Evolutionary conservation across 1,139 yeast species (phyloP).

Genomic region (Debaryomycetaceae sp.): DNA sequence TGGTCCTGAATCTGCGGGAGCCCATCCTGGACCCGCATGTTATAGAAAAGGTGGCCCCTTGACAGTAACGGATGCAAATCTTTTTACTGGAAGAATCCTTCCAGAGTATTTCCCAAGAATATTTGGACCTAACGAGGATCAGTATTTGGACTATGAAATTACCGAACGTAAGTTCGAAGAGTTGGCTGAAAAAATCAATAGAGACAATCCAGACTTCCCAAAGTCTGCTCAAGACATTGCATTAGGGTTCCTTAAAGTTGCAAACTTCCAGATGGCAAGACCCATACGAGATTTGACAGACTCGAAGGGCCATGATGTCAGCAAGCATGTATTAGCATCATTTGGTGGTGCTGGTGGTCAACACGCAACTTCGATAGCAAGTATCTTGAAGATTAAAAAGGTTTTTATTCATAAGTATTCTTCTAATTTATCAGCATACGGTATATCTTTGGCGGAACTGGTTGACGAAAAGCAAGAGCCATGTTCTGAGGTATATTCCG

Average conservation of each 20-base stretch:
- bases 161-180: conserved; percentile 35
- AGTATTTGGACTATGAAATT: conserved; percentile 41
- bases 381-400: conserved; percentile 15
- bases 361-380: conserved; percentile 18
- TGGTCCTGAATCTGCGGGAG: conserved; percentile 55
- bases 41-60: conserved; percentile 56
- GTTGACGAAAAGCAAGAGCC: conserved; percentile 19
- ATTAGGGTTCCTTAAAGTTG: conserved; percentile 18
- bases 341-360: conserved; percentile 25
- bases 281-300: conserved; percentile 21
- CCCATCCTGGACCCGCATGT: conserved; percentile 61
- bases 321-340: conserved; percentile 17
- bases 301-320: conserved; percentile 18
- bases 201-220: conserved; percentile 25
- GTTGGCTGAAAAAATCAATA: conserved; percentile 38
- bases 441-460: conserved; percentile 18
- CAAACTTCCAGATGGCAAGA: conserved; percentile 19
- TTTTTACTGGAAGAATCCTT: conserved; percentile 47
- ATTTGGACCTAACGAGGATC: conserved; percentile 50
- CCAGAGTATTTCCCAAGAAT: conserved; percentile 51
- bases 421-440: conserved; percentile 19
- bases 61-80: conserved; percentile 54
- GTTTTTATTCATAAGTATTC: conserved; percentile 19
- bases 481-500: conserved; percentile 9
- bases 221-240: conserved; percentile 23